These are phyloP conservation scores for Chlamydomonas applanata DNA, from an alignment of 139 green algal species.

Conservation along the genomic window DNA sequence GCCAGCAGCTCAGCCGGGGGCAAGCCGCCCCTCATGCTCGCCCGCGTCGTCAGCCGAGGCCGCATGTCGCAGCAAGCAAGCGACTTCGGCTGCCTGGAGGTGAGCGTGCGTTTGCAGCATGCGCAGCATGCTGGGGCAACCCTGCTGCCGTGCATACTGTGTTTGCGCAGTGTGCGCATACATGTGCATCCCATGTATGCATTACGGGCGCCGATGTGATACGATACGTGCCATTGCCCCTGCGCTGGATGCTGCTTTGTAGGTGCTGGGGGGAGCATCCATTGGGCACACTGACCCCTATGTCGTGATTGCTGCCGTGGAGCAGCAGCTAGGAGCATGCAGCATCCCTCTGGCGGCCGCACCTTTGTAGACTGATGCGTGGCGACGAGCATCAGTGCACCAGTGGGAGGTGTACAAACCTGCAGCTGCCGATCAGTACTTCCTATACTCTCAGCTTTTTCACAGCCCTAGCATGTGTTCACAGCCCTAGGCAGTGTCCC, in stretches of 20 bases:
- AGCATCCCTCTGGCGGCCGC: too few relatives aligned
- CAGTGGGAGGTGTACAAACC: too few relatives aligned
- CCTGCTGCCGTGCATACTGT: not conserved
- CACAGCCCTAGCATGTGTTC: too few relatives aligned
- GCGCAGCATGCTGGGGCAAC: not conserved
- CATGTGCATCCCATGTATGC: not conserved
- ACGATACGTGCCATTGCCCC: not conserved
- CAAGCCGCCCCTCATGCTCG: conserved; percentile 29
- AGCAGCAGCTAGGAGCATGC: not conserved
- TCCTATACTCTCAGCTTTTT: too few relatives aligned
- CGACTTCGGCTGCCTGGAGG: conserved; percentile 81
- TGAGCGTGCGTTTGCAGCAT: conserved; percentile 42
- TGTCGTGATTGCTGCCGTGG: not conserved
- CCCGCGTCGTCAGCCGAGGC: conserved; percentile 65
- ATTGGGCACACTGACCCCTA: conserved; percentile 8
- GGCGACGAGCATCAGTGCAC: too few relatives aligned
- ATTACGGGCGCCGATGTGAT: not conserved
- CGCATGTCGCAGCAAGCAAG: conserved; percentile 52
- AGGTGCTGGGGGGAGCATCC: conserved; percentile 3
- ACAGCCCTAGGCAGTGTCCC: too few relatives aligned
- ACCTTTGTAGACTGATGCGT: too few relatives aligned
- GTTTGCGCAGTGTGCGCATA: not conserved
- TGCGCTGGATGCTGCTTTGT: not conserved
- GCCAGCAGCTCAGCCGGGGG: not conserved
- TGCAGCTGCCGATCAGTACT: too few relatives aligned